phyloP scores from a whole-genome alignment of 352 stramenopile species.

The Pythium dissotocum region DNA sequence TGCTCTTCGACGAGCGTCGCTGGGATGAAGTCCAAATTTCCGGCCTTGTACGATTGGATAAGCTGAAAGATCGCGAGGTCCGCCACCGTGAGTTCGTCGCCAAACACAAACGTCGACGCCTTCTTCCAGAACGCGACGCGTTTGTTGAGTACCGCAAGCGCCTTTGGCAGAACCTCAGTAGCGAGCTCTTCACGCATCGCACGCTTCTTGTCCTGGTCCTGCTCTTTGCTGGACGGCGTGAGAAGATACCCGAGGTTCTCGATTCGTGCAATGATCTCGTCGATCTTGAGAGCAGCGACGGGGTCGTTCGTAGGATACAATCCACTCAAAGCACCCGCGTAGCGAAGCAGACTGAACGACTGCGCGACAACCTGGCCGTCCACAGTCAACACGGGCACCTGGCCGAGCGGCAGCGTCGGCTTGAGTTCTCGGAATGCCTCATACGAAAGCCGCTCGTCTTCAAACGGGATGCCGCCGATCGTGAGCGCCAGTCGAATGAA shows the following conservation, averaged over 20 bases:
- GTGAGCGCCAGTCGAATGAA: slow-evolving; percentile 48
- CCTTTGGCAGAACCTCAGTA: slow-evolving; percentile 33
- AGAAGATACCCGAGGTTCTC: slow-evolving; percentile 33
- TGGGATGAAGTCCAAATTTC: slow-evolving; percentile 30
- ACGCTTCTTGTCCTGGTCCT: slow-evolving; percentile 31
- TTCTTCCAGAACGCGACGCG: slow-evolving; percentile 34
- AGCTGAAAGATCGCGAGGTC: slow-evolving; percentile 54
- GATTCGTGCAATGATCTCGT: slow-evolving; percentile 45
- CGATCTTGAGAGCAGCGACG: slow-evolving; percentile 20
- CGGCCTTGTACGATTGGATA: slow-evolving; percentile 41
- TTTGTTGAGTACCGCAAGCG: slow-evolving; percentile 39
- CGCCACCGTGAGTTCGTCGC: slow-evolving; percentile 39
- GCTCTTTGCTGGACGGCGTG: slow-evolving; percentile 28
- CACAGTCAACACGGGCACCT: slow-evolving; percentile 48
- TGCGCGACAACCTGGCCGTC: slow-evolving; percentile 49
- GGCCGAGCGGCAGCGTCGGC: slow-evolving; percentile 41
- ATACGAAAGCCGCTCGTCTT: slow-evolving; percentile 45
- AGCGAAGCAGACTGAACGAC: slow-evolving; percentile 53
- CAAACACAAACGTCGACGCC: slow-evolving; percentile 26
- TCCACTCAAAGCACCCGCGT: slow-evolving; percentile 45
- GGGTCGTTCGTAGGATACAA: slow-evolving; percentile 44
- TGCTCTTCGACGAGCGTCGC: slow-evolving; percentile 32
- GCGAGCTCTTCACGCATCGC: slow-evolving; percentile 38
- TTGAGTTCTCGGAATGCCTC: slow-evolving; percentile 44
- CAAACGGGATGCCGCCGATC: slow-evolving; percentile 56